A percentile compares a stretch with the other conserved stretches of the same genome.
phyloP scores from a whole-genome alignment of 352 stramenopile species.

The Phytophthora sojae region DNA sequence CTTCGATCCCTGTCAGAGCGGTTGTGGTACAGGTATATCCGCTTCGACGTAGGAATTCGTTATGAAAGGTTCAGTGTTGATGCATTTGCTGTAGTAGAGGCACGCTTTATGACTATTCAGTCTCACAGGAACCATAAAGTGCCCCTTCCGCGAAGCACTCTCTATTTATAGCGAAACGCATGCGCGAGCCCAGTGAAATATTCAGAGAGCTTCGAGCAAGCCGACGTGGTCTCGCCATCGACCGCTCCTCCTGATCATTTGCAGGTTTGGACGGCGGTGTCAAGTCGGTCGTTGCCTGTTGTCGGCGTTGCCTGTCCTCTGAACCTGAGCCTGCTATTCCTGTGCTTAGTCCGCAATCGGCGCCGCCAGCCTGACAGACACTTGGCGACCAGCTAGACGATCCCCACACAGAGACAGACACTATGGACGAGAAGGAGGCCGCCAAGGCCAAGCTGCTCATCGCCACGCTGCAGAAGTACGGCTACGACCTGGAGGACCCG shows the following conservation, averaged over 20 bases:
- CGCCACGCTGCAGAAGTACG: conserved; percentile 85
- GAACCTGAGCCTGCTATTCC: conserved; percentile 19
- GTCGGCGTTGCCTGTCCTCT: conserved; percentile 21
- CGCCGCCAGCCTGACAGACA: conserved; percentile 13
- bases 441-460: conserved; percentile 77
- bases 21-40: not conserved
- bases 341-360: conserved; percentile 29
- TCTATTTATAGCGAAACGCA: conserved; percentile 30
- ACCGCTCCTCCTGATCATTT: conserved; percentile 28
- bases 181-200: conserved; percentile 25
- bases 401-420: not conserved
- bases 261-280: conserved; percentile 9
- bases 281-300: conserved; percentile 11
- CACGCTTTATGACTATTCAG: not conserved
- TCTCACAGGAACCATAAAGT: not conserved
- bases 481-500: conserved; percentile 74
- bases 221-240: conserved; percentile 17
- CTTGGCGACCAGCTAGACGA: conserved; percentile 8
- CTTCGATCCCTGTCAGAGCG: not conserved
- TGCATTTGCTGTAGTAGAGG: not conserved
- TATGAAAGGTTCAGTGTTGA: not conserved
- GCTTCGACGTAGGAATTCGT: not conserved
- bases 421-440: conserved; percentile 59
- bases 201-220: conserved; percentile 19
- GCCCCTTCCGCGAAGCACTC: conserved; percentile 8